Evolutionary conservation across 1,284 basidiomycete species (phyloP), one percentile per base, ranked within the genome.

Genomic region (Leccinum pseudoinsigne): DNA sequence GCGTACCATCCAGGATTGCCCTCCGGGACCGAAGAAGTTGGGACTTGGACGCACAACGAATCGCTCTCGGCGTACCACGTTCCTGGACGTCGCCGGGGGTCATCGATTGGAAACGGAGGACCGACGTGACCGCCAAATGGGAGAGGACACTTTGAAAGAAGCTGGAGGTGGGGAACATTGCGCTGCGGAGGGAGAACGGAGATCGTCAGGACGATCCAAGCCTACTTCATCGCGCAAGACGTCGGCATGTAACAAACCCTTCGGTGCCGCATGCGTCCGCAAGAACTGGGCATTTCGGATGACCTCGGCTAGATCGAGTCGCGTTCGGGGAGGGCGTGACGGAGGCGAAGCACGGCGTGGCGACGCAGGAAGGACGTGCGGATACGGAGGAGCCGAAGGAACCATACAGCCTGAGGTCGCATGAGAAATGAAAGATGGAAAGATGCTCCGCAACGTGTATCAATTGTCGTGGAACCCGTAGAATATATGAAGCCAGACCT

Each of bases 81-180:
- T 86, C 88, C 4, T 82, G 80, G 8, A 73, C 77, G 38, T 81
- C 81, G 14, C 69, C 81, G 0, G 93, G 94, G 6, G 94, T 94
- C 9, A 79, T 97, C 18, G 92, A 97, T 76, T 94, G 89, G 21
- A 50, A 78, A 55, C 85, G 86, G 59, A 85, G 85, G 36, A 80
- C 84, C 2, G 79, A 82, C 0, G 95, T 94, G 0, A 86, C 88
- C 0, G 89, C 93, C 1, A 83, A 85, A 31, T 98, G 96, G 96
- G 96, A 98, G 74, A 83, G 95, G 62, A 98, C 97, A 4, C 80
- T 98, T 1, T 99, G 97, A 96, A 98, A 98, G 82, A 98, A 98
- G 81, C 83, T 99, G 56, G 95, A 97, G 76, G 96, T 98, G 5
- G 97, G 97, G 18, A 96, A 28, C 16, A 79, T 98, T 28, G 93